These are phyloP conservation scores for Aspergillus incahuasiensis DNA, from an alignment of 495 filamentous ascomycete species.

Conservation along the genomic window DNA sequence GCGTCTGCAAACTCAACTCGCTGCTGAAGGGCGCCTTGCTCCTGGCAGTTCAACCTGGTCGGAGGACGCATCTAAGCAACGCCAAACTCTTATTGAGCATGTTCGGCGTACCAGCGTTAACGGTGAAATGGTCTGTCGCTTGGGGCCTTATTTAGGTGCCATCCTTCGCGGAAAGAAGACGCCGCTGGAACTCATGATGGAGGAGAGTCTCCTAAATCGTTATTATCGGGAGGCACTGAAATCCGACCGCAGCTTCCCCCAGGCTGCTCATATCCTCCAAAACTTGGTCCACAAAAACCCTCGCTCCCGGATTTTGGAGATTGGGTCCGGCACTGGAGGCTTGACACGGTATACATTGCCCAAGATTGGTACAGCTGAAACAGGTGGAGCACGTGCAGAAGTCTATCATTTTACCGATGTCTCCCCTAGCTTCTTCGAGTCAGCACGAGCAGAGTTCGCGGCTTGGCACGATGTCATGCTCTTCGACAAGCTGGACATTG, in stretches of 20 bases:
- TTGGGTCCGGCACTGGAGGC: not conserved
- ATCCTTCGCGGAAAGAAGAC: constrained; percentile 2
- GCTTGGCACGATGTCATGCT: not conserved
- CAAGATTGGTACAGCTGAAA: not conserved
- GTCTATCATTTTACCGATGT: constrained; percentile 8
- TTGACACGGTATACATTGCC: not conserved
- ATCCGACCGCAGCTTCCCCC: not conserved
- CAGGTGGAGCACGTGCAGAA: not conserved
- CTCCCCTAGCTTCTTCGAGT: not conserved
- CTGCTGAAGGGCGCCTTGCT: not conserved
- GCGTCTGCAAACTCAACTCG: not conserved
- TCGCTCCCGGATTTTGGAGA: not conserved
- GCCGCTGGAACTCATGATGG: not conserved
- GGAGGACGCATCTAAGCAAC: not conserved
- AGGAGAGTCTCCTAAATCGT: not conserved
- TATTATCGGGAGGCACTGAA: constrained; percentile 1
- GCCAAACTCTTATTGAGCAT: not conserved
- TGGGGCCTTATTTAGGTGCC: not conserved
- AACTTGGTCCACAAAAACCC: constrained; percentile 9
- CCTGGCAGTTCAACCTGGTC: not conserved
- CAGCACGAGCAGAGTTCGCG: not conserved
- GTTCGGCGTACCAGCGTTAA: not conserved
- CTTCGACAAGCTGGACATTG: constrained; percentile 4
- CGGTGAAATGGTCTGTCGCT: not conserved
- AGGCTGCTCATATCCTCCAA: not conserved